These are phyloP conservation scores for Pythium plurisporium DNA, from an alignment of 352 stramenopile genomes.

Conservation along the genomic window DNA sequence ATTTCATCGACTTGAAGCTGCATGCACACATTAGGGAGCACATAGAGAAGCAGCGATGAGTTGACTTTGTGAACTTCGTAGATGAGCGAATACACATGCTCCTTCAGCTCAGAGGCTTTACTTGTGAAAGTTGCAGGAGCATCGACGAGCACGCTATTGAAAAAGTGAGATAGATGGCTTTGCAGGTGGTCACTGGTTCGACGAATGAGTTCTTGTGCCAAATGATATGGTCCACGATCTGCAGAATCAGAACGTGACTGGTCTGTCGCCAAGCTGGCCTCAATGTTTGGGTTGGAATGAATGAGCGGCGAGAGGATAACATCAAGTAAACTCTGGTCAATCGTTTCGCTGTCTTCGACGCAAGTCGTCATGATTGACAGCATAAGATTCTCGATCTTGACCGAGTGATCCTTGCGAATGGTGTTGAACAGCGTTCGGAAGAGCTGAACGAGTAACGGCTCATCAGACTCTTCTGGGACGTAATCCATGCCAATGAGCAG, in stretches of 20 bases:
- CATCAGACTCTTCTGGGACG: slow-evolving; percentile 32
- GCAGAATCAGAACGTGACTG: slow-evolving; percentile 2
- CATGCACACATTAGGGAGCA: slow-evolving; percentile 82
- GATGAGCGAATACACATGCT: slow-evolving; percentile 81
- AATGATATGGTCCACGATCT: slow-evolving; percentile 39
- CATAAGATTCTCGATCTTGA: slow-evolving; percentile 75
- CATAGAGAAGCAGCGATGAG: slow-evolving; percentile 66
- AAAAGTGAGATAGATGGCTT: slow-evolving; percentile 63
- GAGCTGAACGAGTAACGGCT: slow-evolving; percentile 61
- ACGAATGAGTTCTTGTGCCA: slow-evolving; percentile 72
- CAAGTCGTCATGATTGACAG: slow-evolving; percentile 65
- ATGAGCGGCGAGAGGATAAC: slow-evolving; percentile 56
- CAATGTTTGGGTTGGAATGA: slow-evolving; percentile 11
- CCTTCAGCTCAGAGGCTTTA: slow-evolving; percentile 57
- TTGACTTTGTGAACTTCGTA: slow-evolving; percentile 82
- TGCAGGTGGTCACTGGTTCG: slow-evolving; percentile 67
- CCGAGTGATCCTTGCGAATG: slow-evolving; percentile 51
- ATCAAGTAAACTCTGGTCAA: slow-evolving; percentile 70
- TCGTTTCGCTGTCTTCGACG: slow-evolving; percentile 60
- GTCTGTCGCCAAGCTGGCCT: neutral
- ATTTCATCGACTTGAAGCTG: slow-evolving; percentile 86
- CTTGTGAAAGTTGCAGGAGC: slow-evolving; percentile 23
- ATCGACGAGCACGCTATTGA: slow-evolving; percentile 79
- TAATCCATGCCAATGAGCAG: slow-evolving; percentile 54
- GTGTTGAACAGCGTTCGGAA: slow-evolving; percentile 67